Base-by-base conservation (phyloP, 768 basidiomycete species). In the Mrakia blollopis region DNA sequence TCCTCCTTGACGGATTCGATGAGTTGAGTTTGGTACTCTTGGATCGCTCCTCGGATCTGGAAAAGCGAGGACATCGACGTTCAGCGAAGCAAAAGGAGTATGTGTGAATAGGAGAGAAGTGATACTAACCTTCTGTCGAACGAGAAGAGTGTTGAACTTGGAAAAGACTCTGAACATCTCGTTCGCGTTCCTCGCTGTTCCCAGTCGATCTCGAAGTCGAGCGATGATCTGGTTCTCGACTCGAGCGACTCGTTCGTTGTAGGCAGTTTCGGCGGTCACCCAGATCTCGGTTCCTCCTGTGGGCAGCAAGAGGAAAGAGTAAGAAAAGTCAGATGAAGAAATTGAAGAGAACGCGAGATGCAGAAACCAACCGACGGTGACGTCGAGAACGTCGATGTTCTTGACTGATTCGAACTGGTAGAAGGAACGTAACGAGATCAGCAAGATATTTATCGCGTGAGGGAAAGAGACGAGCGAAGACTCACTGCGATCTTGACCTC, bases 151-250 rank as follows among this genome's bases (percentile, higher is more conserved):
- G 82, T 99, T 98, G 86, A 98, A 98, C 84, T 96, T 96, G 25
- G 93, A 95, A 84, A 99, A 98, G 63, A 98, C 96, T 72, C 96
- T 88, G 85, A 99, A 98, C 97, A 98, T 99, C 85, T 98, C 97
- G 83, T 97, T 96, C 23, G 97, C 96, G 83, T 98, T 99, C 44
- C 94, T 86, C 32, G 97, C 97, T 23, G 94, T 96, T 21, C 94
- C 97, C 16, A 98, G 87, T 77, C 93, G 87, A 84, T 98, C 96
- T 35, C 96, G 88, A 67, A 99, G 84, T 47, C 93, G 87, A 23
- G 96, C 91, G 83, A 98, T 98, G 82, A 98, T 98, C 83, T 98
- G 96, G 85, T 98, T 98, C 85, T 99, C 97, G 28, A 99, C 96
- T 18, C 96, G 87, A 2, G 97, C 91, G 35, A 98, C 95, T 30